phyloP scores from a whole-genome alignment of 2,329 filamentous ascomycete species.

The Emydomyces testavorans region DNA sequence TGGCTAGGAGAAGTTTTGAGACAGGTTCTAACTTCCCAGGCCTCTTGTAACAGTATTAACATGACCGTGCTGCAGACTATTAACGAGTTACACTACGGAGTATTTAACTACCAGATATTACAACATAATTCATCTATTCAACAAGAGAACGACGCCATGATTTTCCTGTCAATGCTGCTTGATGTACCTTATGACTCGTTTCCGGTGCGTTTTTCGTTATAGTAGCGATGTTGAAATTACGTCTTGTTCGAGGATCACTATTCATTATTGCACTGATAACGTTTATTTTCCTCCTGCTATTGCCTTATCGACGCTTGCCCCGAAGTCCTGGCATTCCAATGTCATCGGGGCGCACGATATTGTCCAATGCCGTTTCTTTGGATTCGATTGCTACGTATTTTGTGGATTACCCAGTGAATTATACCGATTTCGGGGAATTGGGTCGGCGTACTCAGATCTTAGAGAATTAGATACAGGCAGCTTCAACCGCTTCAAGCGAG shows the following conservation, averaged over 20 bases:
- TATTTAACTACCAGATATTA: too few relatives aligned
- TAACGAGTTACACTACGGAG: too few relatives aligned
- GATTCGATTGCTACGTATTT: constrained; percentile 1
- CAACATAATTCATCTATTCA: too few relatives aligned
- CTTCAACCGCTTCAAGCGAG: neutral
- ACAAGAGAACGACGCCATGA: too few relatives aligned
- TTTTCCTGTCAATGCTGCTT: neutral
- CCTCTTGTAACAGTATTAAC: too few relatives aligned
- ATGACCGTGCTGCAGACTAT: too few relatives aligned
- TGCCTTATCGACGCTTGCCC: neutral
- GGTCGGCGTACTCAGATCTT: constrained; percentile 7
- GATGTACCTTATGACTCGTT: neutral
- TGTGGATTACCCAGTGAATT: neutral
- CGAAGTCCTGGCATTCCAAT: neutral
- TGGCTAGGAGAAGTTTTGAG: too few relatives aligned
- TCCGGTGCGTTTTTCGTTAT: neutral
- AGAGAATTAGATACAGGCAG: neutral
- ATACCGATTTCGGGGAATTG: constrained; percentile 3
- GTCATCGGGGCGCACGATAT: too few relatives aligned
- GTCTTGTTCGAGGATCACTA: neutral
- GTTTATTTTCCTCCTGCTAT: neutral
- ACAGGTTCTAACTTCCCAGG: too few relatives aligned
- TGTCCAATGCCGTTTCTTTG: neutral
- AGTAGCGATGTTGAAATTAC: too few relatives aligned
- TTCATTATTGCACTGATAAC: neutral